phyloP scores from a whole-genome alignment of 208 protist species.

The Trypanosoma vivax region DNA sequence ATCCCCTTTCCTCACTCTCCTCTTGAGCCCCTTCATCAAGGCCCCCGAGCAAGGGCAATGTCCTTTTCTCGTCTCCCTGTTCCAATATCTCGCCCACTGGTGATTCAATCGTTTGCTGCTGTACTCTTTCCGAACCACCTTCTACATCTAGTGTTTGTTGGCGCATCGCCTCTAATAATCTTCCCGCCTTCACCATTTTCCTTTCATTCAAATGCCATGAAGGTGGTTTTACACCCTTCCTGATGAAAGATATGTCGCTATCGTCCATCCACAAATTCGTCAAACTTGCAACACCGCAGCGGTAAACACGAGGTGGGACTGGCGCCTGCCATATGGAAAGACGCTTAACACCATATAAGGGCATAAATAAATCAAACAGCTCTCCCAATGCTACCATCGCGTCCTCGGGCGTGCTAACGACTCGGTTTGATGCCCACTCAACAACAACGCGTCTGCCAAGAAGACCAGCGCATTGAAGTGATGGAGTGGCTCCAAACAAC shows the following conservation, averaged over 20 bases:
- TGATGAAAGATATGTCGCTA: slow-evolving; percentile 29
- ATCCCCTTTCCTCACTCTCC: neutral
- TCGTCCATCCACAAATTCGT: slow-evolving; percentile 19
- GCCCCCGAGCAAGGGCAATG: no score
- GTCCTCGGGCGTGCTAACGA: slow-evolving; percentile 28
- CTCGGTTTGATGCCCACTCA: slow-evolving; percentile 45
- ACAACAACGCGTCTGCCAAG: slow-evolving; percentile 28
- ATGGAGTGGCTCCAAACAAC: slow-evolving; percentile 39
- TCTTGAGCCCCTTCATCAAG: no score
- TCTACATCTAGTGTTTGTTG: no score
- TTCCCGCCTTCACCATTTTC: no score
- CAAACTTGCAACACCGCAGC: slow-evolving; percentile 10
- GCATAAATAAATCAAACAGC: slow-evolving; percentile 48
- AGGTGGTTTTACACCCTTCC: slow-evolving; percentile 3
- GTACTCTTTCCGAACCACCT: no score
- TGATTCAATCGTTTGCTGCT: no score
- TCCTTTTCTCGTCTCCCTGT: no score
- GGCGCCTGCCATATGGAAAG: slow-evolving; percentile 18
- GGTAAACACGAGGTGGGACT: slow-evolving; percentile 20
- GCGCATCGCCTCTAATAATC: no score
- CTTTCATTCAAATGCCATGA: neutral
- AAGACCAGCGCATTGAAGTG: slow-evolving; percentile 34
- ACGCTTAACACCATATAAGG: slow-evolving; percentile 26
- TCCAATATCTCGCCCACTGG: no score
- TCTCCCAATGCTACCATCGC: slow-evolving; percentile 31